phyloP scores from a whole-genome alignment of 129 eudicot species.

The Pulicaria dysenterica region DNA sequence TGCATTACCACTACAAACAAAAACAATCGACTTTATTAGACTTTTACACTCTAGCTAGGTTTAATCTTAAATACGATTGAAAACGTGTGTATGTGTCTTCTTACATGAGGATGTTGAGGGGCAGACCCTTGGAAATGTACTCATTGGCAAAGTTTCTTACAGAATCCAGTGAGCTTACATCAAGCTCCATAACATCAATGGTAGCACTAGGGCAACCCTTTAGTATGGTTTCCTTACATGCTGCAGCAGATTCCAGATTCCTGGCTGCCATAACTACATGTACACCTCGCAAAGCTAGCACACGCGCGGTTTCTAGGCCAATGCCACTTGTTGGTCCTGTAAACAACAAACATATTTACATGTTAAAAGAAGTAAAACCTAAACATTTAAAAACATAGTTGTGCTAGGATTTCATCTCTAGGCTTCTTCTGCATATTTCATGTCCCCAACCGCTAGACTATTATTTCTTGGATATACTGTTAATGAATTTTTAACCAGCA shows the following conservation, averaged over 20 bases:
- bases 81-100: constrained; percentile 16
- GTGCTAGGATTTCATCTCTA: neutral
- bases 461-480: too few relatives aligned
- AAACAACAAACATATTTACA: neutral
- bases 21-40: neutral
- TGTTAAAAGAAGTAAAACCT: neutral
- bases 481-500: too few relatives aligned
- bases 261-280: constrained; percentile 96
- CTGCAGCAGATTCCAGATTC: constrained; percentile 57
- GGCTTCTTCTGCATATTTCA: too few relatives aligned
- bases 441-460: too few relatives aligned
- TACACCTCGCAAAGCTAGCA: constrained; percentile 82
- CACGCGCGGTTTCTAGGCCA: constrained; percentile 79
- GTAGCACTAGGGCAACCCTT: constrained; percentile 62
- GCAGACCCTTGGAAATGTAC: constrained; percentile 63
- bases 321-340: constrained; percentile 97
- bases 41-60: neutral
- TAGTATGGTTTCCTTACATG: constrained; percentile 65
- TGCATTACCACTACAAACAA: constrained; percentile 70
- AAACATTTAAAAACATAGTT: neutral
- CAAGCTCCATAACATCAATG: constrained; percentile 90
- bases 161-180: constrained; percentile 76
- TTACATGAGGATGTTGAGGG: constrained; percentile 88
- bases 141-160: constrained; percentile 73
- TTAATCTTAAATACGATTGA: neutral